Evolutionary conservation across 768 basidiomycete genomes (phyloP), one percentile per base, ranked within the genome.

Genomic region (Suillus subaureus): DNA sequence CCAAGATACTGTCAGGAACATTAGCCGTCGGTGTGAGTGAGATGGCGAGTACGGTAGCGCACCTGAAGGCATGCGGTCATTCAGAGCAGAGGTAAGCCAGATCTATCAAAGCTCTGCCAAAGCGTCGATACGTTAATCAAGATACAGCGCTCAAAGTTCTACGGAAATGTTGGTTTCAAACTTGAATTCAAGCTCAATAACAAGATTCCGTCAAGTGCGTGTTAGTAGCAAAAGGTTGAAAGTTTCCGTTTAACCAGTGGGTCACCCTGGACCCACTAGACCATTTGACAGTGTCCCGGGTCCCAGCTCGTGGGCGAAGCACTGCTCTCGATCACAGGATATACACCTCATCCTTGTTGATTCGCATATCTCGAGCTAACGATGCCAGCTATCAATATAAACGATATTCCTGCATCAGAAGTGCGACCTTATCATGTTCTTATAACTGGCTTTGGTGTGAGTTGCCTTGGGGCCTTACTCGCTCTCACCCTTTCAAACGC

Each of bases 381-480:
- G 54, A 80, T 82, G 80, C 75, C 79, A 57, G 69, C 69, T 26
- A 61, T 79, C 64, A 73, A 74, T 66, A 64, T 69, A 55, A 31
- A 49, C 52, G 47, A 69, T 49, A 56, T 68, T 58, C 67, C 73
- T 57, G 33, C 69, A 35, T 65, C 74, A 45, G 73, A 77, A 61
- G 71, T 78, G 61, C 74, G 78, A 52, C 77, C 79, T 6, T 82
- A 82, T 67, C 75, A 72, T 68, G 83, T 85, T 23, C 79, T 85
- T 55, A 70, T 85, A 57, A 85, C 84, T 35, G 84, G 84, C 57
- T 85, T 85, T 75, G 84, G 84, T 69, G 84, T 85, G 74, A 79
- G 84, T 80, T 62, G 67, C 33, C 67, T 67, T 45, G 68, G 66
- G 62, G 69, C 70, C 70, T 63, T 64, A 39, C 67, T 67, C 23